Base-by-base conservation (phyloP, 2,329 filamentous ascomycete species). In the Thelonectria discophora region DNA sequence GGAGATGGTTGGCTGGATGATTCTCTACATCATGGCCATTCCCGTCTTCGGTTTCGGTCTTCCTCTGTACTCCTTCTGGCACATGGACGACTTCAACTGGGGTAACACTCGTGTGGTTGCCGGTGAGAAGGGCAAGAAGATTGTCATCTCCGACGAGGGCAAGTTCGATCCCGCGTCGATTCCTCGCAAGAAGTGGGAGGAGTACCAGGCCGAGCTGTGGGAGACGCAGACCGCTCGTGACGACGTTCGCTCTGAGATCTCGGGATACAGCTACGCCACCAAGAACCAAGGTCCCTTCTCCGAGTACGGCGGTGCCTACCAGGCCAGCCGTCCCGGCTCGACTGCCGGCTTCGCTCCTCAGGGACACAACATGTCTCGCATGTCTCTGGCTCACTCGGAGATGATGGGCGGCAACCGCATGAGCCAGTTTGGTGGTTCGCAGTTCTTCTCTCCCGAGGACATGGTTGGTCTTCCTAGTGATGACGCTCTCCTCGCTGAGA, bases 1-100 rank as follows among this genome's bases (percentile, higher is more conserved):
- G 95, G 94, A 99, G 77, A 98, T 98, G 94, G 90, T 99, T 69
- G 95, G 94, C 37, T 99, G 95, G 95, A 97, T 99, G 93, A 84
- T 99, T 69, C 88, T 99, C 65, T 99, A 99, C 78, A 86, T 99
- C 62, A 65, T 95, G 30, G 94, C 95, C 56, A 91, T 97, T 64
- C 94, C 94, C 1, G 87, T 99, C 66, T 99, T 97, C 84, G 90
- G 92, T 45, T 93, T 97, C 65, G 93, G 86, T 60, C 85, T 99
- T 46, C 95, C 95, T 1, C 81, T 99, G 27, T 98, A 98, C 77
- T 86, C 94, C 51, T 99, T 99, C 86, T 99, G 95, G 95, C 87
- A 97, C 81, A 98, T 98, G 95, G 95, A 99, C 78, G 95, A 99
- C 80, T 99, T 99, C 86, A 92, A 91, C 72, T 99, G 95, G 95